Conservation (phyloP, 2,329 filamentous ascomycete genomes). For the Albophoma yamanashiensis region DNA sequence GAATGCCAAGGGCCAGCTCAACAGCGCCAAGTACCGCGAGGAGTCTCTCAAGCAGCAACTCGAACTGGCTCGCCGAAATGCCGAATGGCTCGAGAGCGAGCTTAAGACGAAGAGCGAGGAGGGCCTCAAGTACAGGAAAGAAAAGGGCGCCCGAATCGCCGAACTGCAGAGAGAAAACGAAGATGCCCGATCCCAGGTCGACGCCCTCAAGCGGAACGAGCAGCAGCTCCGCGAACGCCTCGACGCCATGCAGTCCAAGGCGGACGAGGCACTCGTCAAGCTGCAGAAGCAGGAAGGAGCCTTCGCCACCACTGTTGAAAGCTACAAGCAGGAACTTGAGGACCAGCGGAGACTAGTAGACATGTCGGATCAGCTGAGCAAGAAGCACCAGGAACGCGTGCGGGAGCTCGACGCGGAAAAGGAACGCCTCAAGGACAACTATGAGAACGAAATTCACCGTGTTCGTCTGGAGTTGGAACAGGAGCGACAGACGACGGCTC, state of each 20-base stretch:
- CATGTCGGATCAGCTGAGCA: slow-evolving; percentile 65
- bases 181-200: slow-evolving; percentile 66
- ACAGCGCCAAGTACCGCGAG: slow-evolving; percentile 79
- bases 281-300: slow-evolving; percentile 81
- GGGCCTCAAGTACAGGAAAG: slow-evolving; percentile 81
- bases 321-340: slow-evolving; percentile 78
- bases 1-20: slow-evolving; percentile 66
- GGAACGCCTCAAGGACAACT: slow-evolving; percentile 49
- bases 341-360: slow-evolving; percentile 72
- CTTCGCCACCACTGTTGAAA: slow-evolving; percentile 71
- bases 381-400: slow-evolving; percentile 60
- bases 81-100: slow-evolving; percentile 88
- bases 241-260: slow-evolving; percentile 74
- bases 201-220: slow-evolving; percentile 70
- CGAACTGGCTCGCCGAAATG: slow-evolving; percentile 77
- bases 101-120: slow-evolving; percentile 84
- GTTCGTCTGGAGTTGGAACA: slow-evolving; percentile 47
- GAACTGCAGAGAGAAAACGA: slow-evolving; percentile 84
- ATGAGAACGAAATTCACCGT: slow-evolving; percentile 47
- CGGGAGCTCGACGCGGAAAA: slow-evolving; percentile 59
- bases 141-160: slow-evolving; percentile 82
- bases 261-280: slow-evolving; percentile 71
- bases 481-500: slow-evolving; percentile 33
- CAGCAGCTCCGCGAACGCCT: slow-evolving; percentile 70
- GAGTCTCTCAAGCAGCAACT: slow-evolving; percentile 85